Percentiles rank a stretch among this genome's conserved stretches.
These are phyloP conservation scores for Rhodofomes roseus DNA, from an alignment of 1,284 basidiomycete species.

Conservation along the genomic window DNA sequence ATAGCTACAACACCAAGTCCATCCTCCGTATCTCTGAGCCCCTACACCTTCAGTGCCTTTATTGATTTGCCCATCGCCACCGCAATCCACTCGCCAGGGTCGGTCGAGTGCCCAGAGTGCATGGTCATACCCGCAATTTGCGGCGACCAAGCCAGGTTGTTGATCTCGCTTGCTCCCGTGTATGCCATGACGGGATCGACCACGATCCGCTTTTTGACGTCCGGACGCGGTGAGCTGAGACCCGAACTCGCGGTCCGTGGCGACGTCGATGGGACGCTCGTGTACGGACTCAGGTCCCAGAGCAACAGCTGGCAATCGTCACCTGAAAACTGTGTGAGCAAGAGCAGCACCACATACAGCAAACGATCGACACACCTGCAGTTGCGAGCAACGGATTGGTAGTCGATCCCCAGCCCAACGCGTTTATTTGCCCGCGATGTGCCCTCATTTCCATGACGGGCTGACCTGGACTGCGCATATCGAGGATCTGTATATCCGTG, in stretches of 20 bases:
- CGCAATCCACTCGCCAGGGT: constrained; percentile 87
- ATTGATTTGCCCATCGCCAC: constrained; percentile 82
- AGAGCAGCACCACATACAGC: not conserved
- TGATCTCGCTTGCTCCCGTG: constrained; percentile 76
- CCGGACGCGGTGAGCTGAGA: constrained; percentile 70
- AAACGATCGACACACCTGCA: constrained; percentile 55
- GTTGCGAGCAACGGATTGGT: constrained; percentile 82
- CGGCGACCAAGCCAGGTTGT: constrained; percentile 86
- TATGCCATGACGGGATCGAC: constrained; percentile 82
- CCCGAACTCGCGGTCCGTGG: constrained; percentile 61
- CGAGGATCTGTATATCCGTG: constrained; percentile 82
- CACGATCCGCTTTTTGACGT: constrained; percentile 70
- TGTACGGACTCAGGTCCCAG: constrained; percentile 78
- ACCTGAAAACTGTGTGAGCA: constrained; percentile 40
- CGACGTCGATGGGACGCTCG: constrained; percentile 51
- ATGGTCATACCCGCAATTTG: constrained; percentile 70
- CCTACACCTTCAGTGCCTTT: constrained; percentile 75
- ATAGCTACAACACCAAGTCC: not conserved
- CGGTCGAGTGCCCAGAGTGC: constrained; percentile 67
- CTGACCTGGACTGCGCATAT: constrained; percentile 91
- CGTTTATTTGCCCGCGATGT: constrained; percentile 76
- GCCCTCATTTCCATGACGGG: constrained; percentile 88
- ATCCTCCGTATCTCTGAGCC: not conserved
- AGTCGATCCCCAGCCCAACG: constrained; percentile 83
- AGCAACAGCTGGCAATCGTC: constrained; percentile 90